Evolutionary conservation across 208 protist species (phyloP), one percentile per base, ranked within the genome.

Genomic region (Leishmania tarentolae): DNA sequence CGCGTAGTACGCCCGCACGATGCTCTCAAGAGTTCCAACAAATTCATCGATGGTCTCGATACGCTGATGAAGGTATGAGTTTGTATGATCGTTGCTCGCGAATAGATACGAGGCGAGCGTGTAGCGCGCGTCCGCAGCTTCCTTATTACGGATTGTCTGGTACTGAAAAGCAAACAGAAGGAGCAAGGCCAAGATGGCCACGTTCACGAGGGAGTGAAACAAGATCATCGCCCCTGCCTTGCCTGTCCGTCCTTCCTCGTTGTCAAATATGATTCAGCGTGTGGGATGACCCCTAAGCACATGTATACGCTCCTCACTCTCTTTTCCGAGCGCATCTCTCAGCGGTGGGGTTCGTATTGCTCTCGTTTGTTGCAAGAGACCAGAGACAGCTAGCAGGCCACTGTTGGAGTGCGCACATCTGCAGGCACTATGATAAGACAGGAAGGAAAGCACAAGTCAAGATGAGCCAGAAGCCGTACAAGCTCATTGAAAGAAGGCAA

Each of bases 1-100:
- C 28, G 80, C 75, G 84, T 93, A 90, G 85, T 91, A 91, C 8
- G 84, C 78, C 44, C 72, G 69, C 56, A 83, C 85, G 46, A 85
- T 90, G 47, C 56, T 44, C 76, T 87, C 80, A 19, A 93, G 84
- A 17, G 82, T 76, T 44, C 37, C 63, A 3, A 91, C 76, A 79
- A 93, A 89, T 69, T 93, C 90, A 73, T 91, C 87, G 28, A 89
- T 81, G 2, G 85, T 88, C 68, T 89, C 83, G 68, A 89, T 85
- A 50, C 83, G 76, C 19, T 71, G 85, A 56, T 83, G 50, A 24
- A 86, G 80, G 35, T 76, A 83, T 31, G 35, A 65, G 24, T 50
- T 50, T 50, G 75, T 87, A 79, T 81, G 84, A 28, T 86, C 84
- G 52, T 82, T 75, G 70, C 83, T 80, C 24, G 75, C 78, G 79